Base-by-base conservation (phyloP, 306 rosid species). In the Arachis stenosperma region DNA sequence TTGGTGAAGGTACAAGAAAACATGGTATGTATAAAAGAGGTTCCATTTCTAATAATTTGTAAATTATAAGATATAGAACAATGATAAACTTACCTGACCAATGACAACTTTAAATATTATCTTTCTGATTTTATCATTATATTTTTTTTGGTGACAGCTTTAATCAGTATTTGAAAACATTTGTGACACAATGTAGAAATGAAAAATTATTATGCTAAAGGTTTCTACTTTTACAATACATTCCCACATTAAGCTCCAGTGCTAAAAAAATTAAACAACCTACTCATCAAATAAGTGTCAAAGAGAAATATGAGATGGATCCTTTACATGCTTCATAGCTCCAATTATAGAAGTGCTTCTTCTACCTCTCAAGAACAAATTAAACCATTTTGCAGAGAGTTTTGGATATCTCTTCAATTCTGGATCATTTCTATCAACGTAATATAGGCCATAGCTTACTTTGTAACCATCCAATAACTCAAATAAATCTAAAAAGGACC, bases 381-480 rank as follows among this genome's bases (percentile, higher is more conserved):
- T 42, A 12, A 73, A 79, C 79, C 79, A 73, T 5, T 60, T 9
- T 15, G 79, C 75, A 11, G 79, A 79, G 44, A 79, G 75, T 65
- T 79, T 79, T 5, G 83, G 83, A 14, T 67, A 56, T 70, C 83
- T 79, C 57, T 52, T 79, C 56, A 79, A 50, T 8, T 79, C 71
- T 2, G 75, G 79, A 62, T 79, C 83, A 60, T 61, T 7, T 3
- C 44, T n/a, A 53, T 73, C 83, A 30, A 73, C 65, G 11, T 73
- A 53, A 43, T 67, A 79, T 22, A 79, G 59, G 17, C 79, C 79
- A 50, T n/a, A 79, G 79, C 79, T 60, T 1, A 71, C 7, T 73
- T 9, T 4, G 15, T 42, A 73, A 10, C 83, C 83, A 9, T 9
- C 71, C 53, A 79, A 12, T 27, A 79, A 50, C 79, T 73, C 79